Base-by-base conservation (phyloP, 1,284 basidiomycete species). In the Papiliotrema terrestris region DNA sequence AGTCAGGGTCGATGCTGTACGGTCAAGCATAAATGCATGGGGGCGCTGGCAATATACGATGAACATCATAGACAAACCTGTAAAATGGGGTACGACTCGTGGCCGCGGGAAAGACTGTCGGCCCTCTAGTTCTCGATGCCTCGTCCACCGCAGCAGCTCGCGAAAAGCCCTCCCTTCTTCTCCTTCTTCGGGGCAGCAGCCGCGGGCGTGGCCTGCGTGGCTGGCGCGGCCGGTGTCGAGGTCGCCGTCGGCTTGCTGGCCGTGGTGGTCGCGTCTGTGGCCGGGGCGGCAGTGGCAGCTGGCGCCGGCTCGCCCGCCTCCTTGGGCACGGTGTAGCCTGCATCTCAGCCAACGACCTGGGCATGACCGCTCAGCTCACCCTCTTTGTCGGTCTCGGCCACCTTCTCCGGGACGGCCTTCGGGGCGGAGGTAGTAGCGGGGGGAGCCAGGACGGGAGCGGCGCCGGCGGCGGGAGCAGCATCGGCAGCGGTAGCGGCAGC, bases 91-190 rank as follows among this genome's bases (percentile, higher is more conserved):
- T n/a, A n/a, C n/a, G n/a, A n/a, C n/a, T n/a, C n/a, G n/a, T n/a
- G n/a, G n/a, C n/a, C n/a, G n/a, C n/a, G n/a, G n/a, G n/a, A n/a
- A n/a, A n/a, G n/a, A n/a, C n/a, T n/a, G n/a, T n/a, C n/a, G n/a
- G n/a, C n/a, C 29, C 6, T 48, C 49, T 52, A 52, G 19, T 52
- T 35, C 14, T 52, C 50, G 20, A 52, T 52, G 36, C 50, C 50
- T 19, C 35, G 14, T 11, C 35, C 50, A 14, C 50, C 50, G 38
- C 50, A 52, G 39, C 50, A 52, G 38, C 38, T 42, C 14, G 29
- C 41, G 35, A 52, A 52, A 6, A 51, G 37, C 26, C 49, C 49
- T 4, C 50, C 50, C 43, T 52, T 52, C 50, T 52, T 52, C 42
- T 52, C 26, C 43, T 52, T 29, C 29, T 32, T 32, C 3, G 44